Base-by-base conservation (phyloP, 202 grass and related monocot species). In the Hordeum pubiflorum region DNA sequence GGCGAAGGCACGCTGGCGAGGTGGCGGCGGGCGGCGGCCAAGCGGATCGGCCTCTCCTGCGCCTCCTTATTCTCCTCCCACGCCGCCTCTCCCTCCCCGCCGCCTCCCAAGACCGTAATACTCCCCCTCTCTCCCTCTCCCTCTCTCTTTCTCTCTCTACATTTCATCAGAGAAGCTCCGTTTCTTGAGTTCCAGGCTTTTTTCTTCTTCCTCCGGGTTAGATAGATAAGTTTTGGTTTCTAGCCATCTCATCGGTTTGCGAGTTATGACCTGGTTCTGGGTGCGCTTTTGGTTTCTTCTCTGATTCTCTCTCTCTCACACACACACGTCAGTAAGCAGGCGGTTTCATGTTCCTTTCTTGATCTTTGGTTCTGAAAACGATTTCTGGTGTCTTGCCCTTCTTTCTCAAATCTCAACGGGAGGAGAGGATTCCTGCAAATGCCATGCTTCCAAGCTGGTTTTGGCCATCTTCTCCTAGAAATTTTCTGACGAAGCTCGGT, bases 11-110 rank as follows among this genome's bases (percentile, higher is more conserved):
- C 54, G 74, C 82, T 89, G 15, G 37, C 81, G 54, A 71, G 82
- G 78, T 92, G 90, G 92, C 84, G 90, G 58, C 79, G 79, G 86
- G 84, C 85, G 48, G 85, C 89, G 11, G 86, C 88, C 75, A 95
- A 84, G 79, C 79, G 81, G 23, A 90, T 95, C 82, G 81, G 87
- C 18, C 75, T 97, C 65, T 87, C 91, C 37, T 97, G 91, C 68
- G 87, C 81, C 66, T 80, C 86, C 69, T 83, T 91, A 86, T 90
- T 75, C 89, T 61, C 79, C 87, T 60, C 80, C 76, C 65, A 87
- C 26, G 62, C 77, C 61, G 55, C 75, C 21, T 78, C 81, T 57
- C 83, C 89, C 48, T 85, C 91, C 79, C 23, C 81, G 58, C 80
- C 81, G 48, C 80, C 81, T 62, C 64, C 87, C 32, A 94, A 91